phyloP scores from a whole-genome alignment of 2,329 filamentous ascomycete species.

The Trichophyton schoenleinii region DNA sequence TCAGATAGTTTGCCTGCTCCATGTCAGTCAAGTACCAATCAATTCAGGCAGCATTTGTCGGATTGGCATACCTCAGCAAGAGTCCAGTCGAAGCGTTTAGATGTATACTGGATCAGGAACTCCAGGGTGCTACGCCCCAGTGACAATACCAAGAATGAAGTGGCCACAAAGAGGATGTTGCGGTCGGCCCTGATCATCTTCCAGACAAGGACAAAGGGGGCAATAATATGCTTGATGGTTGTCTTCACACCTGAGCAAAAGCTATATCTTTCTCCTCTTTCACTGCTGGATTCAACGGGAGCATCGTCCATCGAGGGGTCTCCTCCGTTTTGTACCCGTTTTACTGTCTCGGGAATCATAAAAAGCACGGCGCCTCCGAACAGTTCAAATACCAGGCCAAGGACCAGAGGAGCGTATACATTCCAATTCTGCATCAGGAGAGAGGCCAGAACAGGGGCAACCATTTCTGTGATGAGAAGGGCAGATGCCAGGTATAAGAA shows the following conservation, averaged over 20 bases:
- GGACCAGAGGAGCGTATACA: neutral
- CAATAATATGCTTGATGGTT: neutral
- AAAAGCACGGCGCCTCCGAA: neutral
- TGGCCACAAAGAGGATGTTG: neutral
- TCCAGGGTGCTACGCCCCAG: neutral
- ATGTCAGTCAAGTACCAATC: neutral
- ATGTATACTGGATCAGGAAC: slow-evolving; percentile 5
- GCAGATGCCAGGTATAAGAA: slow-evolving; percentile 2
- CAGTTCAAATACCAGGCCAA: neutral
- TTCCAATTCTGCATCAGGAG: neutral
- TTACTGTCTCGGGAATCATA: neutral
- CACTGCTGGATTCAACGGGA: neutral
- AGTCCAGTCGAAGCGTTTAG: slow-evolving; percentile 4
- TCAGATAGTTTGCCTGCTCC: slow-evolving; percentile 1
- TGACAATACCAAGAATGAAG: neutral
- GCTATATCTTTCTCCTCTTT: neutral
- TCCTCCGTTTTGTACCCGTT: neutral
- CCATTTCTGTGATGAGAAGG: neutral
- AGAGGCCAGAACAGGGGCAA: neutral
- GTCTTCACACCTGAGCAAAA: neutral
- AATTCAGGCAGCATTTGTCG: neutral
- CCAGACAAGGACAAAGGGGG: neutral
- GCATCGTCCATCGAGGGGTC: neutral
- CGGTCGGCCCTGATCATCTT: neutral
- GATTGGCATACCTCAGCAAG: neutral